A percentile compares a stretch with the other conserved stretches of the same genome.
Evolutionary conservation across 192 early-diverging fungal species (phyloP).

Genomic region (Coemansia sp.): DNA sequence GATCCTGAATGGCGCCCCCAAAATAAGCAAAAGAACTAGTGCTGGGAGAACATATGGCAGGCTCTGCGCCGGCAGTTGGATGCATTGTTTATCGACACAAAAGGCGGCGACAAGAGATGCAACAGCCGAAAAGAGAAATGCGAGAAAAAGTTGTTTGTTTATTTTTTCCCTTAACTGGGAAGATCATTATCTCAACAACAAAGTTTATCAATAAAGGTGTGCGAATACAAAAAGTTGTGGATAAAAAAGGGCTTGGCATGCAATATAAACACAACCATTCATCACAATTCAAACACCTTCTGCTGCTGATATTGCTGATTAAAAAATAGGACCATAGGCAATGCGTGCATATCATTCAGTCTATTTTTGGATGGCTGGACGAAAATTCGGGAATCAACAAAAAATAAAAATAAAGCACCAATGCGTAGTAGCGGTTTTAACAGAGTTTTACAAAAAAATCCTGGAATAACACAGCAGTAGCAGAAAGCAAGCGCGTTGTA

Average conservation of each 20-base stretch:
- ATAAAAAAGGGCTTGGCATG: constrained; percentile 14
- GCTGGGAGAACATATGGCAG: neutral
- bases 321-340: neutral
- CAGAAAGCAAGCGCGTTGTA: neutral
- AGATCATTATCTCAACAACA: neutral
- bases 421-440: neutral
- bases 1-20: neutral
- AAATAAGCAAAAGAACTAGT: neutral
- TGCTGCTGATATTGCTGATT: neutral
- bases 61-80: neutral
- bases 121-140: neutral
- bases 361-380: neutral
- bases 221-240: constrained; percentile 9
- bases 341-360: neutral
- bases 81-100: neutral
- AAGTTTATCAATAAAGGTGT: neutral
- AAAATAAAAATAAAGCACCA: neutral
- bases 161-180: neutral
- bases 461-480: neutral
- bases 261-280: neutral
- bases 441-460: neutral
- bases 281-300: neutral
- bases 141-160: neutral
- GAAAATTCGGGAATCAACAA: neutral
- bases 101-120: neutral